A percentile compares a stretch with the other conserved stretches of the same genome.
Evolutionary conservation across 2,329 filamentous ascomycete species (phyloP).

Genomic region (Ascomycota sp.): DNA sequence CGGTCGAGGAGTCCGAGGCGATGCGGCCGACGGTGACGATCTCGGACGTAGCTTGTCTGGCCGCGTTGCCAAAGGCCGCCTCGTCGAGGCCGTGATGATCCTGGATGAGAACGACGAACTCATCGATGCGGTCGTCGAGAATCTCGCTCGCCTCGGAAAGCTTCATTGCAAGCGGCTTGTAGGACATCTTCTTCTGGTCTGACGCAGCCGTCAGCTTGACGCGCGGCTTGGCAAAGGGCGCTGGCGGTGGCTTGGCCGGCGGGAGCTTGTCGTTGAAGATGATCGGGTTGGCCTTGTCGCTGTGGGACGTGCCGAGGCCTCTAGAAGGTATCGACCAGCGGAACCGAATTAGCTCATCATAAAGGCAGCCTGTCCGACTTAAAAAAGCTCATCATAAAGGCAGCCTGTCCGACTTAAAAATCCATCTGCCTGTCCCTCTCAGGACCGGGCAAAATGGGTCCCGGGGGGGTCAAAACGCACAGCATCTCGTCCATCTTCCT

Average conservation of each 20-base stretch:
- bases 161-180: slow-evolving; percentile 90
- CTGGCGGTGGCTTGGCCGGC: slow-evolving; percentile 46
- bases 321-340: no score
- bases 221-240: slow-evolving; percentile 53
- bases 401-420: no score
- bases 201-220: slow-evolving; percentile 73
- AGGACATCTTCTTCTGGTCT: slow-evolving; percentile 75
- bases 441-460: no score
- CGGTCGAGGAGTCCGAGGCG: slow-evolving; percentile 69
- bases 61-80: slow-evolving; percentile 68
- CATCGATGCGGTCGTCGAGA: slow-evolving; percentile 86
- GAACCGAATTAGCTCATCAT: no score
- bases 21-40: slow-evolving; percentile 83
- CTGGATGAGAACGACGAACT: slow-evolving; percentile 57
- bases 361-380: no score
- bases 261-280: slow-evolving; percentile 60
- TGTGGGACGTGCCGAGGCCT: slow-evolving; percentile 30
- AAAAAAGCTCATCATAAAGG: no score
- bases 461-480: slow-evolving; percentile 10
- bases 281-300: slow-evolving; percentile 57
- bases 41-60: slow-evolving; percentile 64
- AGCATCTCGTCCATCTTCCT: slow-evolving; percentile 15
- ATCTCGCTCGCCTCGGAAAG: slow-evolving; percentile 81
- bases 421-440: no score
- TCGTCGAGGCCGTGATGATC: slow-evolving; percentile 59